Base-by-base conservation (phyloP, 257 asterid species). In the Schizonepeta tenuifolia region DNA sequence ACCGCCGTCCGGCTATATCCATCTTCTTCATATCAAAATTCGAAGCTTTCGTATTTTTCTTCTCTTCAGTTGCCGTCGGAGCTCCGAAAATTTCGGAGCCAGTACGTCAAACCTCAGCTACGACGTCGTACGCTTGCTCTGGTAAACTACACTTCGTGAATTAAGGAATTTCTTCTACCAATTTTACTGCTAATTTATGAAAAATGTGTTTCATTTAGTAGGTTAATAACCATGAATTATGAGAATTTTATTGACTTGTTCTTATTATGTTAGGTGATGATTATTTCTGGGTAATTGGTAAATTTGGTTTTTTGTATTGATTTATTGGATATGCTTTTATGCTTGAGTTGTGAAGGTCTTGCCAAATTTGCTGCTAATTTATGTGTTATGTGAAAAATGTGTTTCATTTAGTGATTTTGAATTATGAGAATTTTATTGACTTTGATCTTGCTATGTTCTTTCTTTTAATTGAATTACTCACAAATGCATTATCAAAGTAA, bases 41-140 rank as follows among this genome's bases (percentile, higher is more conserved):
- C 83, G 26, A 80, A 75, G 81, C 65, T 85, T 64, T 73, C 82
- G 0, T 64, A 65, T 65, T 73, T 84, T 17, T 82, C 89, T 22
- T 83, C 90, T 70, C 81, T 89, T 61, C 92, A 75, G 20, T 79
- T 82, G 61, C 87, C 86, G 0, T 71, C 81, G 57, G 77, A 75
- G 67, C 80, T 86, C 67, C 76, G 76, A 24, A 54, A 18, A 60
- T 60, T 68, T 38, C 77, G 78, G 65, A 78, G 69, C 67, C 82
- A 60, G 26, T 17, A 54, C 64, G 49, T 77, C 33, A 66, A 65
- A 28, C 73, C 83, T 9, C 58, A 50, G 13, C 69, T 70, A 20
- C 78, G 76, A 7, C 67, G 53, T 44, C 88, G 87, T 21, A 41
- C 67, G 71, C 78, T 80, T 75, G 60, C 81, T 65, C 77, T 77